Percentiles rank a stretch among this genome's conserved stretches.
Evolutionary conservation across 257 asterid genomes (phyloP).

Genomic region (Nicotiana sylvestris): DNA sequence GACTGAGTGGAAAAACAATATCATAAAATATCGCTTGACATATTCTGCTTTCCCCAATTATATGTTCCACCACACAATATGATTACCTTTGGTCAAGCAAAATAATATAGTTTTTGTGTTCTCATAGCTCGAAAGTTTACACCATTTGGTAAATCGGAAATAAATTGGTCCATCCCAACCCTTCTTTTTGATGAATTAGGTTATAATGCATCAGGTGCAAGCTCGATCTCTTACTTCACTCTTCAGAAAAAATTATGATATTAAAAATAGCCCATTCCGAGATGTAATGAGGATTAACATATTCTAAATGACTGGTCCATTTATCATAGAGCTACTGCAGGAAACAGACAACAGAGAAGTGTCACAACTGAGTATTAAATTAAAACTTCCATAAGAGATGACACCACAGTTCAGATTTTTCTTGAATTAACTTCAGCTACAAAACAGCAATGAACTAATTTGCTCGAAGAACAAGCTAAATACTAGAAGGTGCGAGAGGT

Average conservation of each 20-base stretch:
- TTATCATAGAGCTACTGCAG: neutral
- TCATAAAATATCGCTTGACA: neutral
- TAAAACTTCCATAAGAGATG: neutral
- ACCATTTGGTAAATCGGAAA: neutral
- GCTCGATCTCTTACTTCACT: neutral
- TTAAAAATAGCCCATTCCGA: neutral
- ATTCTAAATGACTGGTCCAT: conserved; percentile 2
- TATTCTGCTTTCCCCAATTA: neutral
- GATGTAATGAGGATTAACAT: neutral
- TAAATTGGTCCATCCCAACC: neutral
- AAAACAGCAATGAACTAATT: neutral
- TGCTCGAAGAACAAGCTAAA: neutral
- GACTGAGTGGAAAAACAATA: neutral
- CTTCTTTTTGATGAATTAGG: neutral
- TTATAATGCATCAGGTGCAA: neutral
- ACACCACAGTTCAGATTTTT: neutral
- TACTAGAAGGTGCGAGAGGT: neutral
- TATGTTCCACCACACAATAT: neutral
- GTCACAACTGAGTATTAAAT: neutral
- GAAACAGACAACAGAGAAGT: neutral
- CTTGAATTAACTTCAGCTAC: neutral
- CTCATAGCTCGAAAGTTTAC: neutral
- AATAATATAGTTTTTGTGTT: neutral
- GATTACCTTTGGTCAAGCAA: neutral
- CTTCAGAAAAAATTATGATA: neutral